These are phyloP conservation scores for Apiotrichum domesticum DNA, from an alignment of 1,284 basidiomycete genomes.

Conservation along the genomic window DNA sequence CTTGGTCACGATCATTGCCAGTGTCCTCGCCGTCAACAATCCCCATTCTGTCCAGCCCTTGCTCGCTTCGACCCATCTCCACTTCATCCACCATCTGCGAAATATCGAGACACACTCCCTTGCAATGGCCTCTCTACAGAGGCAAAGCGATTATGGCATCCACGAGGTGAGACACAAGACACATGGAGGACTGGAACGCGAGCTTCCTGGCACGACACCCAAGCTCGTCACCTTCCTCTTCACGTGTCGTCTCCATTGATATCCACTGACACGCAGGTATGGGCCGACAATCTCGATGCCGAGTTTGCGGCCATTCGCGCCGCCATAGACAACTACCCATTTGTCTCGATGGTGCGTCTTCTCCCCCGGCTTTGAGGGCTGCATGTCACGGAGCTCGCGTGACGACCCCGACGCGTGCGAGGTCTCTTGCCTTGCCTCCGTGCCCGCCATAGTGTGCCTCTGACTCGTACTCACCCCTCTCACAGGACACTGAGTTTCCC, in stretches of 20 bases:
- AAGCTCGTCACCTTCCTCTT: background rate
- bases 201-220: no score
- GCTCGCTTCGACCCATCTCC: background rate
- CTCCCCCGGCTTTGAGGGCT: no score
- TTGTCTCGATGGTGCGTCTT: constrained; percentile 80
- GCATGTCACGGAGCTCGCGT: no score
- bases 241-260: background rate
- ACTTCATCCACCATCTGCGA: background rate
- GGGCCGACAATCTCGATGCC: constrained; percentile 84
- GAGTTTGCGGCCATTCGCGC: constrained; percentile 86
- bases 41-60: no score
- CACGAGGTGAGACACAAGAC: constrained; percentile 27
- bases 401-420: no score
- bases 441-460: background rate
- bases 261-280: constrained; percentile 54
- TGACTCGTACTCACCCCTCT: background rate
- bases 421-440: no score
- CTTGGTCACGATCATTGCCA: no score
- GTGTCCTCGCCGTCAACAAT: no score
- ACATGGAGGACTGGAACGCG: no score
- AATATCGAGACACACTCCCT: background rate
- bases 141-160: constrained; percentile 35
- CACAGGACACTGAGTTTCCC: constrained; percentile 95
- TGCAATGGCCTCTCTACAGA: constrained; percentile 23
- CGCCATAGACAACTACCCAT: constrained; percentile 84